Percentiles rank a stretch among this genome's conserved stretches.
phyloP scores from a whole-genome alignment of 2,329 filamentous ascomycete genomes.

The Capronia epimyces region DNA sequence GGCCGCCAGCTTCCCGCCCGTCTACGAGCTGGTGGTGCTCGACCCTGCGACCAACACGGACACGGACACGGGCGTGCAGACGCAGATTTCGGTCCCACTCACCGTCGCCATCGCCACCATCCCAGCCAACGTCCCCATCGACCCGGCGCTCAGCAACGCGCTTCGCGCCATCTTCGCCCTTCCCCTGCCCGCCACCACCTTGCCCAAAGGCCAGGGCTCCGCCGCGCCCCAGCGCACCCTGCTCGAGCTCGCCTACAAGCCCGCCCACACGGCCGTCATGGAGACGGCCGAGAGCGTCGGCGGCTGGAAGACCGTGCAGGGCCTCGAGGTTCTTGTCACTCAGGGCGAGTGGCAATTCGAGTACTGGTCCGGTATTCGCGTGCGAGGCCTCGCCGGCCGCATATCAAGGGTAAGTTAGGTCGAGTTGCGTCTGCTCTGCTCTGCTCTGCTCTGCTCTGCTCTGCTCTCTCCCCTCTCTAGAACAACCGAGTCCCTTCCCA shows the following conservation, averaged over 20 bases:
- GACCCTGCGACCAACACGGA: slow-evolving; percentile 34
- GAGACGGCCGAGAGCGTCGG: slow-evolving; percentile 61
- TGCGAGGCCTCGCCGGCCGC: slow-evolving; percentile 19
- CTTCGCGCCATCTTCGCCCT: slow-evolving; percentile 51
- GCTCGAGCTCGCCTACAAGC: slow-evolving; percentile 96
- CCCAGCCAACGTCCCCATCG: slow-evolving; percentile 79
- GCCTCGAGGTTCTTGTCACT: slow-evolving; percentile 79
- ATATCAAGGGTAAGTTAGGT: slow-evolving; percentile 42
- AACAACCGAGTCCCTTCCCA: too few species aligned
- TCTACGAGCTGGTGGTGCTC: slow-evolving; percentile 66
- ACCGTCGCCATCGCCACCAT: slow-evolving; percentile 82
- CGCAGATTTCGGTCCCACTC: slow-evolving; percentile 40
- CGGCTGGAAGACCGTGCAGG: slow-evolving; percentile 78
- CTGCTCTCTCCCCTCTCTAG: too few species aligned
- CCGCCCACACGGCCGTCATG: slow-evolving; percentile 76
- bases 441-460: too few species aligned
- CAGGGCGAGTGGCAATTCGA: slow-evolving; percentile 82
- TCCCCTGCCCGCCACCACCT: background rate
- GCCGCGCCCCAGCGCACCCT: slow-evolving; percentile 37
- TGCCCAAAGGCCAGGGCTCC: slow-evolving; percentile 5
- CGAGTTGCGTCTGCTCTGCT: too few species aligned
- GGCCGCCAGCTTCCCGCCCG: slow-evolving; percentile 63
- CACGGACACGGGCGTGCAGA: background rate
- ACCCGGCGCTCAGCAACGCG: slow-evolving; percentile 61
- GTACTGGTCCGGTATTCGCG: slow-evolving; percentile 70